Base-by-base conservation (phyloP, 192 early-diverging fungal genomes). In the Phlyctochytrium bullatum region DNA sequence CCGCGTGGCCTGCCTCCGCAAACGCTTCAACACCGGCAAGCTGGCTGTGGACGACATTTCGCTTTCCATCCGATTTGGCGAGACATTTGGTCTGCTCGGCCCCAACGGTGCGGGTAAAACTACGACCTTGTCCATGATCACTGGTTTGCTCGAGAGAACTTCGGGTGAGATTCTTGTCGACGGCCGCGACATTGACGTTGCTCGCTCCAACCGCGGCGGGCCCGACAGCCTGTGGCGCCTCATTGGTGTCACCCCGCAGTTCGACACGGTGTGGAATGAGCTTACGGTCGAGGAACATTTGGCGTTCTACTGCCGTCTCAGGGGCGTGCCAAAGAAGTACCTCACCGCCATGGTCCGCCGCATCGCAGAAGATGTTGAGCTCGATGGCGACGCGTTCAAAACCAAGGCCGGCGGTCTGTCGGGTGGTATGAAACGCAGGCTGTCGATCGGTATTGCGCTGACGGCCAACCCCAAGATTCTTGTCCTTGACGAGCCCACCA, bases 91-190 rank as follows among this genome's bases (percentile, higher is more conserved):
- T 23, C 74, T 87, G 52, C 66, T 84, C 10, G 83, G 84, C 56
- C 83, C 86, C 40, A 89, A 91, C 68, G 89, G 88, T 36, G 84
- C 85, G 17, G 89, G 88, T n/a, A 91, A 91, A 57, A 86, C 86
- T 12, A 91, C 88, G 0, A 79, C 83, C 31, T 84, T 91, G 61
- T 81, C 78, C 59, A 89, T 90, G 66, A 71, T 91, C 23, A 84
- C 88, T 6, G 87, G 88, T 54, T 61, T 88, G 30, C 74, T 82
- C 1, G 76, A 75, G 27, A 70, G 88, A 23, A 86, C 84, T 10
- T 68, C 70, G 0, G 88, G 89, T 34, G 66, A 79, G 56, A 84
- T 87, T 10, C 72, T 64, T 28, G 53, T 90, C 34, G 80, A 78
- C 36, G 80, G 63, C 52, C 25, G 10, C 14, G n/a, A 23, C 0